Evolutionary conservation across 306 rosid genomes (phyloP).

Genomic region (Prunus mongolica): DNA sequence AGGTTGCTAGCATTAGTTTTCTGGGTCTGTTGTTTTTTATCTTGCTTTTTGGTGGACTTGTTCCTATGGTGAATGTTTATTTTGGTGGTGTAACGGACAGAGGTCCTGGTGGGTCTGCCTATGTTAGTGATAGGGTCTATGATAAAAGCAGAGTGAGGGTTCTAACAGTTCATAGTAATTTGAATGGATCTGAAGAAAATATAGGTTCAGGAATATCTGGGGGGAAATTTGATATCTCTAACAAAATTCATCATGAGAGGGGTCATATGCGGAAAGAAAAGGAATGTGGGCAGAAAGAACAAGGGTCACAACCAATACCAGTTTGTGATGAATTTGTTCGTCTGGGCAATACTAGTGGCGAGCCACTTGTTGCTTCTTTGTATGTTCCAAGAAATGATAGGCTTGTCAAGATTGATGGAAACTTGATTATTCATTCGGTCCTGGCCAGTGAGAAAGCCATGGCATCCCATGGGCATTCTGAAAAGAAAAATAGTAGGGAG

Average conservation of each 20-base stretch:
- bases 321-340: slow-evolving; percentile 33
- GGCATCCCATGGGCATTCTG: slow-evolving; percentile 48
- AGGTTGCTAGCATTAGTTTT: slow-evolving; percentile 92
- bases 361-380: slow-evolving; percentile 85
- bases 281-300: slow-evolving; percentile 21
- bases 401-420: slow-evolving; percentile 92
- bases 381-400: slow-evolving; percentile 96
- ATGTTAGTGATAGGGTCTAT: slow-evolving; percentile 41
- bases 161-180: slow-evolving; percentile 39
- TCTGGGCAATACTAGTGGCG: slow-evolving; percentile 64
- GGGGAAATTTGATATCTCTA: slow-evolving; percentile 41
- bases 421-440: slow-evolving; percentile 88
- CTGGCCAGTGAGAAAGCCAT: slow-evolving; percentile 88
- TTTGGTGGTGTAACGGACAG: slow-evolving; percentile 49
- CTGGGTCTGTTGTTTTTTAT: slow-evolving; percentile 77
- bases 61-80: slow-evolving; percentile 57
- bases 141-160: slow-evolving; percentile 51
- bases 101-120: slow-evolving; percentile 40
- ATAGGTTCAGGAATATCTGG: slow-evolving; percentile 31
- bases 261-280: slow-evolving; percentile 16
- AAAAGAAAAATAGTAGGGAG: slow-evolving; percentile 40
- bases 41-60: slow-evolving; percentile 78
- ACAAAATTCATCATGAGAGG: slow-evolving; percentile 32
- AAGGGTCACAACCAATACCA: slow-evolving; percentile 7
- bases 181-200: slow-evolving; percentile 49